Evolutionary conservation across 148 eudicot species (phyloP).

Genomic region (Rhododendron griersonianum): DNA sequence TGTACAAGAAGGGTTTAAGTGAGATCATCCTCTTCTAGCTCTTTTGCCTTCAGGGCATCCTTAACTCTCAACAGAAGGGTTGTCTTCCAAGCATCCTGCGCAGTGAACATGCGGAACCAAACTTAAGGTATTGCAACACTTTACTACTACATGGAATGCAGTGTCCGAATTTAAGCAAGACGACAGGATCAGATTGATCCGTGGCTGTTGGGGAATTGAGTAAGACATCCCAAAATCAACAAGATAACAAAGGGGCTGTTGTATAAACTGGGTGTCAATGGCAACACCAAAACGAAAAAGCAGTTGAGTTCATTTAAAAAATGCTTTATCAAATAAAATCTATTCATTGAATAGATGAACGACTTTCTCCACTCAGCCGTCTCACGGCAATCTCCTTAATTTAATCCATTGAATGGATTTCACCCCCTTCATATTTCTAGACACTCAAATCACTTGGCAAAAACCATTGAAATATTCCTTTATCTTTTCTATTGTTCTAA

Average conservation of each 20-base stretch:
- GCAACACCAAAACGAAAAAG: neutral
- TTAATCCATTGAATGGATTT: neutral
- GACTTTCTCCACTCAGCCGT: neutral
- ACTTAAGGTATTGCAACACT: neutral
- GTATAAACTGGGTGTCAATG: neutral
- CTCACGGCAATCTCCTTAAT: neutral
- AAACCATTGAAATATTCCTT: neutral
- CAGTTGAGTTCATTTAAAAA: neutral
- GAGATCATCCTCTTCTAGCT: slow-evolving; percentile 82
- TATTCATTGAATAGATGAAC: neutral
- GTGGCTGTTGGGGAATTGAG: neutral
- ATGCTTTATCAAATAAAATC: neutral
- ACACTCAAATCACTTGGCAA: neutral
- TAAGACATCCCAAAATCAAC: neutral
- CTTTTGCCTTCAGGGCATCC: slow-evolving; percentile 74
- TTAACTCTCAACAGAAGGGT: slow-evolving; percentile 89
- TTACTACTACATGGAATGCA: neutral
- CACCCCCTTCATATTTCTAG: neutral
- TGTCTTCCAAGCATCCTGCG: slow-evolving; percentile 85
- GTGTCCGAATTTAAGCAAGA: neutral
- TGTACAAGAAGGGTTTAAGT: slow-evolving; percentile 23
- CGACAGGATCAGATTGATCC: neutral
- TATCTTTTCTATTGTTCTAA: neutral
- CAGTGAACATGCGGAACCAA: neutral
- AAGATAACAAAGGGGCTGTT: neutral